Percentiles rank a stretch among this genome's conserved stretches.
phyloP scores from a whole-genome alignment of 1,284 basidiomycete species.

The Tetrapyrgos nigripes region DNA sequence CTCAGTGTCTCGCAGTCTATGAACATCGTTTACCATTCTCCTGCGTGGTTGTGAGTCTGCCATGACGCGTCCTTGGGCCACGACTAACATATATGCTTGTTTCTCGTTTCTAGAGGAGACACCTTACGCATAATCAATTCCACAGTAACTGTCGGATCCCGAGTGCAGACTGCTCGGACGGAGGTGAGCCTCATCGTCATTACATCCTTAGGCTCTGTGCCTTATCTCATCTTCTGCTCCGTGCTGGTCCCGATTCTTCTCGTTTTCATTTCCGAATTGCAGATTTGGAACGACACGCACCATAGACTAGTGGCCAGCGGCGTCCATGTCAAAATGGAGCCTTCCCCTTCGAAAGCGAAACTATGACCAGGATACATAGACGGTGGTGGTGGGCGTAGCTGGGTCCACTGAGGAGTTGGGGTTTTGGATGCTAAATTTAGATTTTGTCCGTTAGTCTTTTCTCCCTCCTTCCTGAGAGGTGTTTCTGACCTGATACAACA shows the following conservation, averaged over 20 bases:
- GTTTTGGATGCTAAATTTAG: background rate
- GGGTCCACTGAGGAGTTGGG: background rate
- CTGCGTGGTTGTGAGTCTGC: constrained; percentile 53
- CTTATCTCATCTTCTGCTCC: background rate
- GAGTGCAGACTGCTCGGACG: constrained; percentile 47
- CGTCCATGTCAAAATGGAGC: constrained; percentile 60
- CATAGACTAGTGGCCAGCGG: constrained; percentile 59
- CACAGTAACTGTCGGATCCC: constrained; percentile 48
- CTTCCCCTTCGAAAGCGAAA: constrained; percentile 43
- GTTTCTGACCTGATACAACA: no score
- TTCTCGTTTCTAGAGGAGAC: constrained; percentile 47
- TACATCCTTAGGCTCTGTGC: background rate
- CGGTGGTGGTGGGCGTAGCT: background rate
- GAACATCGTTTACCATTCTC: constrained; percentile 58
- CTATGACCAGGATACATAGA: constrained; percentile 32
- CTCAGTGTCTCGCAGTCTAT: constrained; percentile 53
- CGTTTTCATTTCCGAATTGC: background rate
- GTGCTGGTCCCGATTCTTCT: background rate
- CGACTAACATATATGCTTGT: no score
- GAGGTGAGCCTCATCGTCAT: constrained; percentile 54
- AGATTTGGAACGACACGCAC: constrained; percentile 63
- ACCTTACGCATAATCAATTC: constrained; percentile 54
- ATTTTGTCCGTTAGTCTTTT: no score
- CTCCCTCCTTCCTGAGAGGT: no score
- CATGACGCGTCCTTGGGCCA: no score